These are phyloP conservation scores for Pulveroboletus sp. DNA, from an alignment of 768 basidiomycete genomes.

Conservation along the genomic window DNA sequence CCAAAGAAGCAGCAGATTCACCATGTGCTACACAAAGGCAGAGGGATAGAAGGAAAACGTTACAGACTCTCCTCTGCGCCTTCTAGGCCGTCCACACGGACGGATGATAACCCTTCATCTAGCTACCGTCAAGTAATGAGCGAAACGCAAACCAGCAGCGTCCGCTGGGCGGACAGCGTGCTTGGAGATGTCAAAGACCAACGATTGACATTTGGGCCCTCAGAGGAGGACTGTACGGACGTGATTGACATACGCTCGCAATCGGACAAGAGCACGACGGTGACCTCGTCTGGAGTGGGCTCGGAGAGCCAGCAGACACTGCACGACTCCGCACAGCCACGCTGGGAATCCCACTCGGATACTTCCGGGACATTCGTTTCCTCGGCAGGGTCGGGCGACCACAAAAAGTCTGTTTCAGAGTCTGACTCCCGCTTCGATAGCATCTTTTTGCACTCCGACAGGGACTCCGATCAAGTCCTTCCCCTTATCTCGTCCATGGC, in stretches of 20 bases:
- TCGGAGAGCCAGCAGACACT: not conserved
- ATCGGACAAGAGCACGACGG: not conserved
- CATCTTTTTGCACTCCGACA: constrained; percentile 11
- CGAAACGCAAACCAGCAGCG: not conserved
- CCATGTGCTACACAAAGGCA: constrained; percentile 9
- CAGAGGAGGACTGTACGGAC: not conserved
- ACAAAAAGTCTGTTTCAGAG: constrained; percentile 9
- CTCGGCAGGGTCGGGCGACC: not conserved
- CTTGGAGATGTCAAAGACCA: too few species aligned
- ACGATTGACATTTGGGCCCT: too few species aligned
- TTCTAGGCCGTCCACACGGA: constrained; percentile 1
- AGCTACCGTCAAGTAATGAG: not conserved
- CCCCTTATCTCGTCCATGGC: constrained; percentile 3
- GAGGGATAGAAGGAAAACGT: constrained; percentile 6
- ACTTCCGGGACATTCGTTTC: constrained; percentile 20
- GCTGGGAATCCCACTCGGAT: too few species aligned
- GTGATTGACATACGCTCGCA: constrained; percentile 24
- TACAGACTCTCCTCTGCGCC: constrained; percentile 18
- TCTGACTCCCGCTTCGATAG: constrained; percentile 6
- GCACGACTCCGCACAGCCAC: not conserved
- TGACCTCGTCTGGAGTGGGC: not conserved
- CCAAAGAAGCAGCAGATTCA: not conserved
- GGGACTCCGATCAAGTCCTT: not conserved
- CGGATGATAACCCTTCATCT: not conserved
- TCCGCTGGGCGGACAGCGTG: too few species aligned